A percentile compares a stretch with the other conserved stretches of the same genome.
Evolutionary conservation across 2,329 filamentous ascomycete species (phyloP).

Genomic region (Penicillium concentricum): DNA sequence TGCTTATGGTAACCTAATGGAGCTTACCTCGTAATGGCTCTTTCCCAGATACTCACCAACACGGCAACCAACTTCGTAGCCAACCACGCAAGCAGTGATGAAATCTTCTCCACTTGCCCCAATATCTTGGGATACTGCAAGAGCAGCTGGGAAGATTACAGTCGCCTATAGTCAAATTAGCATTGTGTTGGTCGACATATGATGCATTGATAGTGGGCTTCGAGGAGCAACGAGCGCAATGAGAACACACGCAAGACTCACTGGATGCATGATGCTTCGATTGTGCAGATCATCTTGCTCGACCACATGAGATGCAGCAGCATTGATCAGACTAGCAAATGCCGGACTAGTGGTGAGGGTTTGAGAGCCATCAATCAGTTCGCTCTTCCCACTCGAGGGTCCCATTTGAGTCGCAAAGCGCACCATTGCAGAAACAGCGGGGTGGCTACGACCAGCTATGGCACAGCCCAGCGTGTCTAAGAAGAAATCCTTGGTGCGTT

Average conservation of each 20-base stretch:
- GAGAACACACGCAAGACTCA: constrained; percentile 11
- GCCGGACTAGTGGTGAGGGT: constrained; percentile 25
- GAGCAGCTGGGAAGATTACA: constrained; percentile 30
- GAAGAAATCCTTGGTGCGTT: constrained; percentile 35
- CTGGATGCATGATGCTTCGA: constrained; percentile 35
- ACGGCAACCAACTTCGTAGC: constrained; percentile 33
- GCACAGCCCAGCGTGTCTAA: constrained; percentile 32
- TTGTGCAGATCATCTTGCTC: constrained; percentile 37
- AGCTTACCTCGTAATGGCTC: constrained; percentile 31
- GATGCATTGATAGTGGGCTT: background rate
- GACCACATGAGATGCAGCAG: constrained; percentile 33
- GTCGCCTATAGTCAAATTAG: constrained; percentile 24
- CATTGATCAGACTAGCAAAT: constrained; percentile 33
- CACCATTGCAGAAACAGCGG: constrained; percentile 26
- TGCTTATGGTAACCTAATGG: no score
- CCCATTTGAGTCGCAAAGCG: constrained; percentile 29
- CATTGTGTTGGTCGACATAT: background rate
- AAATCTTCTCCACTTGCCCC: constrained; percentile 29
- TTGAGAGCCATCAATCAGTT: constrained; percentile 27
- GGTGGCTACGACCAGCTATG: constrained; percentile 31
- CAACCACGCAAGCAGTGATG: constrained; percentile 32
- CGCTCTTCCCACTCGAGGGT: constrained; percentile 27
- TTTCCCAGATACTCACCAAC: constrained; percentile 32
- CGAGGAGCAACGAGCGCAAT: background rate
- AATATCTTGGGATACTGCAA: constrained; percentile 33